Percentiles rank a stretch among this genome's conserved stretches.
These are phyloP conservation scores for Clonostachys rhizophaga DNA, from an alignment of 2,329 filamentous ascomycete species.

Conservation along the genomic window DNA sequence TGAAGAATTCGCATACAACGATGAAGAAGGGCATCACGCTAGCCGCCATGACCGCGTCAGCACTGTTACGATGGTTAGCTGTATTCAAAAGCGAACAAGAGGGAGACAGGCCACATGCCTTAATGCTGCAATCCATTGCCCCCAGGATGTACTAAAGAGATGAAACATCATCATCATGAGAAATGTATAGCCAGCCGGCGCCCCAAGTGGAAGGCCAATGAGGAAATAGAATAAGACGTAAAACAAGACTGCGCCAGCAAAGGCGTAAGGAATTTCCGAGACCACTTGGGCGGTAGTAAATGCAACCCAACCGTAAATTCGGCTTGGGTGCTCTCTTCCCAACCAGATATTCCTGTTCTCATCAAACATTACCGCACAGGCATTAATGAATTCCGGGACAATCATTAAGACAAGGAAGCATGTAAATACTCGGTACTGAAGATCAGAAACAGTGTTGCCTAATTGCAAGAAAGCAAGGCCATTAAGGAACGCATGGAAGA, in stretches of 20 bases:
- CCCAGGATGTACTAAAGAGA: slow-evolving; percentile 61
- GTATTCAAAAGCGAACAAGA: slow-evolving; percentile 52
- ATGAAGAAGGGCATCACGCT: slow-evolving; percentile 52
- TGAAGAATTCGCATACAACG: slow-evolving; percentile 67
- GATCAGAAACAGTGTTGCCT: slow-evolving; percentile 57
- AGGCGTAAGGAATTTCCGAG: slow-evolving; percentile 61
- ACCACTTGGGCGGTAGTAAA: slow-evolving; percentile 63
- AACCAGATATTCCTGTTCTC: slow-evolving; percentile 65
- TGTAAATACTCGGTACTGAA: slow-evolving; percentile 67
- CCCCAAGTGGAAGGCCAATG: slow-evolving; percentile 60
- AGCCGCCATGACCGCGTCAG: slow-evolving; percentile 15
- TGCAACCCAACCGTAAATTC: slow-evolving; percentile 62
- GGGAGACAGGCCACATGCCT: slow-evolving; percentile 77
- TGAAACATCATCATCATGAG: slow-evolving; percentile 70
- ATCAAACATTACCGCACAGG: slow-evolving; percentile 68
- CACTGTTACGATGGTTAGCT: slow-evolving; percentile 69
- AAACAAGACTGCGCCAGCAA: slow-evolving; percentile 53
- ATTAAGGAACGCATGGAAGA: slow-evolving; percentile 67
- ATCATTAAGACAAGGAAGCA: slow-evolving; percentile 68
- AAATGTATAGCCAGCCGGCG: slow-evolving; percentile 56
- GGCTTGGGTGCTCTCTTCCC: slow-evolving; percentile 61
- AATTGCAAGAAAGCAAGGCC: slow-evolving; percentile 70
- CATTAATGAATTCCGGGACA: slow-evolving; percentile 68
- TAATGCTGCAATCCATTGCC: slow-evolving; percentile 63
- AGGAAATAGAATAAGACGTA: slow-evolving; percentile 65